Conservation (phyloP, 371 early-diverging fungal genomes). For the Mortierella sp. region DNA sequence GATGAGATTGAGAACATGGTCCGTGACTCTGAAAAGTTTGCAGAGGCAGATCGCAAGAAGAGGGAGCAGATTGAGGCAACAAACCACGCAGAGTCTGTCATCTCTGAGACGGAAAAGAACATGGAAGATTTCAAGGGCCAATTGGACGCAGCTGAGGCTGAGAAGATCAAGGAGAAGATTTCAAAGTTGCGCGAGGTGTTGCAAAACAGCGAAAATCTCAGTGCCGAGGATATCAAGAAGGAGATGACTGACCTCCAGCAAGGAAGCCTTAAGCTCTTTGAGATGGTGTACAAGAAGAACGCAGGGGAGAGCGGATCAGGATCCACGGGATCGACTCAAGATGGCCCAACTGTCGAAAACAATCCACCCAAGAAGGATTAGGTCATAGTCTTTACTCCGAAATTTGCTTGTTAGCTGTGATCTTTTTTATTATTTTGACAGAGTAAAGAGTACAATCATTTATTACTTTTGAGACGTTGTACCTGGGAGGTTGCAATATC, state of each 20-base stretch:
- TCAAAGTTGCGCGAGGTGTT: conserved; percentile 78
- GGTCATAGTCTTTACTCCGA: neutral
- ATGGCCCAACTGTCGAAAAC: conserved; percentile 55
- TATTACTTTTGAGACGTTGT: too few relatives aligned
- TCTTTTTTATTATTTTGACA: too few relatives aligned
- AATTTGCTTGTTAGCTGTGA: neutral
- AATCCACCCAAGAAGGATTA: conserved; percentile 54
- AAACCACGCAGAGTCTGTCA: conserved; percentile 93
- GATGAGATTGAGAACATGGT: conserved; percentile 98
- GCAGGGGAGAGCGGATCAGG: conserved; percentile 27
- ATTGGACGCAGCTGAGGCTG: conserved; percentile 84
- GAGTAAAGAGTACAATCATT: too few relatives aligned
- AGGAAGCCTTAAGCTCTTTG: conserved; percentile 93
- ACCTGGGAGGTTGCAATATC: too few relatives aligned
- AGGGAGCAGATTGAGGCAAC: conserved; percentile 94
- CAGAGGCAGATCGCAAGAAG: conserved; percentile 93
- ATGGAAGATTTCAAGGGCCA: conserved; percentile 95
- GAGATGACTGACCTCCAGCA: conserved; percentile 89
- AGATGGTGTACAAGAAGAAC: conserved; percentile 94
- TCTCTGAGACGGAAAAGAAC: conserved; percentile 93
- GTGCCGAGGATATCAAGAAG: conserved; percentile 79
- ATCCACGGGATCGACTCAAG: conserved; percentile 17
- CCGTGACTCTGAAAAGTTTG: conserved; percentile 90
- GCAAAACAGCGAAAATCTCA: conserved; percentile 71
- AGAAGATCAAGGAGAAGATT: conserved; percentile 88